Conservation (phyloP, 1,284 basidiomycete genomes). For the Tilletia setariae region DNA sequence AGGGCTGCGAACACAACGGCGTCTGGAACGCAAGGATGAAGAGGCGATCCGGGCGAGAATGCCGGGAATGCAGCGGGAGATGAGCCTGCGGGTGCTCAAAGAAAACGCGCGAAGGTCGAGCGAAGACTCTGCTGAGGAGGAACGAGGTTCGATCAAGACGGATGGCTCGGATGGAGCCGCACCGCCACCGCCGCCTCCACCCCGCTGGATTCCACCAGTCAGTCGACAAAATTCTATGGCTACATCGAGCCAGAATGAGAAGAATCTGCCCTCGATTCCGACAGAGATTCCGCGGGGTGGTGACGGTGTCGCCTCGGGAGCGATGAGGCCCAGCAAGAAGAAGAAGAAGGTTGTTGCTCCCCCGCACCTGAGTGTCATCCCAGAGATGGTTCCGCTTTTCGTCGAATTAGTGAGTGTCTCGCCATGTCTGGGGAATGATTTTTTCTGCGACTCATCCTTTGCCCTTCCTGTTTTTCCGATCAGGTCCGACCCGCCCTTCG, state of each 20-base stretch:
- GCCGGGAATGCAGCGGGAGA: conserved; percentile 3
- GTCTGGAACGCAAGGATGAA: conserved; percentile 1
- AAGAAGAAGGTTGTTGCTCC: conserved; percentile 62
- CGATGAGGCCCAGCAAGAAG: conserved; percentile 25
- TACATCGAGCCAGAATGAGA: conserved; percentile 23
- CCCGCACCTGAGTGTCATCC: conserved; percentile 69
- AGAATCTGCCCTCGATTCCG: conserved; percentile 37
- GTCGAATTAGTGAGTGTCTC: conserved; percentile 37
- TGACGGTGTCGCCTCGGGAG: conserved; percentile 16
- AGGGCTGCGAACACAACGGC: background rate
- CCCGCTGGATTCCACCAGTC: conserved; percentile 29
- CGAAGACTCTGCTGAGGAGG: conserved; percentile 12
- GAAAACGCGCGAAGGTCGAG: conserved; percentile 5
- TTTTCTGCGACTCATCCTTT: too few species aligned
- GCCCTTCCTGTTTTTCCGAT: background rate
- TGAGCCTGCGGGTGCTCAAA: background rate
- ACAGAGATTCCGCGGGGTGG: conserved; percentile 7
- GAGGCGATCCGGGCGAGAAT: conserved; percentile 1
- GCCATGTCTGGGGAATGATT: background rate
- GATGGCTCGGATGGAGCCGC: background rate
- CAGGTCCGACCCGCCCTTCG: conserved; percentile 30
- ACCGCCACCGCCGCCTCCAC: background rate
- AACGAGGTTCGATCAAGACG: background rate
- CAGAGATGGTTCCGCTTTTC: conserved; percentile 48
- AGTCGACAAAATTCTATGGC: conserved; percentile 29